A percentile compares a stretch with the other conserved stretches of the same genome.
These are phyloP conservation scores for Rhynchosporium agropyri DNA, from an alignment of 2,329 filamentous ascomycete genomes.

Conservation along the genomic window DNA sequence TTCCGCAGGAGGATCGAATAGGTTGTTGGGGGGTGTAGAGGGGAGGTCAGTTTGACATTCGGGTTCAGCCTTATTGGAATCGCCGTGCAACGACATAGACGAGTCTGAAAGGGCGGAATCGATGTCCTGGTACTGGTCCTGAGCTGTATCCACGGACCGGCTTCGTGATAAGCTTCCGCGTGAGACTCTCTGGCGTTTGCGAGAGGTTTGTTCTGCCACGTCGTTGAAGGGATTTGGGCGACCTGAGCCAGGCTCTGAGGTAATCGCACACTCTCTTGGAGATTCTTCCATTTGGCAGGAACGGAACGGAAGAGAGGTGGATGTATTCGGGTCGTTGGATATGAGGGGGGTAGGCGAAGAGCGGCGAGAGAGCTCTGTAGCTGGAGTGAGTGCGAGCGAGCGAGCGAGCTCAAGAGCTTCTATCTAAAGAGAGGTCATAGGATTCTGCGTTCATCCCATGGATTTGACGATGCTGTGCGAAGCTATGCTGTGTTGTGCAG, in stretches of 20 bases:
- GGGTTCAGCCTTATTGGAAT: conserved; percentile 33
- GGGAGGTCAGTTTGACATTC: conserved; percentile 40
- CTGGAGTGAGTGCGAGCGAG: conserved; percentile 17
- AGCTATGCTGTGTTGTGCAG: too few relatives aligned
- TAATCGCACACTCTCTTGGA: conserved; percentile 60
- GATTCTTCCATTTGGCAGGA: conserved; percentile 46
- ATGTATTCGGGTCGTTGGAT: conserved; percentile 49
- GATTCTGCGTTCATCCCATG: conserved; percentile 8
- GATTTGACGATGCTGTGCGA: not conserved
- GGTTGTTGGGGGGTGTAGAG: conserved; percentile 39
- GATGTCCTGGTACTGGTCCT: conserved; percentile 26
- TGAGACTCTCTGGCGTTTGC: conserved; percentile 66
- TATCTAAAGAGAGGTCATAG: conserved; percentile 11
- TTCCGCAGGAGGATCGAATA: conserved; percentile 44
- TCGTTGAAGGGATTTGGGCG: conserved; percentile 68
- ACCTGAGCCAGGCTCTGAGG: conserved; percentile 64
- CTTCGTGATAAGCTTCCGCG: conserved; percentile 59
- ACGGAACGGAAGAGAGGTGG: conserved; percentile 51
- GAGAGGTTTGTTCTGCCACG: conserved; percentile 48
- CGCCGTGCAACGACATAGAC: conserved; percentile 26
- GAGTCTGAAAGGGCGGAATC: conserved; percentile 20
- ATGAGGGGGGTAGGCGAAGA: conserved; percentile 36
- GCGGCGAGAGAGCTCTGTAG: conserved; percentile 30
- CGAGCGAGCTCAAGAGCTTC: conserved; percentile 18
- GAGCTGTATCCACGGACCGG: conserved; percentile 50